Evolutionary conservation across 805 yeast species (phyloP).

Genomic region (Wickerhamomyces queroliae): DNA sequence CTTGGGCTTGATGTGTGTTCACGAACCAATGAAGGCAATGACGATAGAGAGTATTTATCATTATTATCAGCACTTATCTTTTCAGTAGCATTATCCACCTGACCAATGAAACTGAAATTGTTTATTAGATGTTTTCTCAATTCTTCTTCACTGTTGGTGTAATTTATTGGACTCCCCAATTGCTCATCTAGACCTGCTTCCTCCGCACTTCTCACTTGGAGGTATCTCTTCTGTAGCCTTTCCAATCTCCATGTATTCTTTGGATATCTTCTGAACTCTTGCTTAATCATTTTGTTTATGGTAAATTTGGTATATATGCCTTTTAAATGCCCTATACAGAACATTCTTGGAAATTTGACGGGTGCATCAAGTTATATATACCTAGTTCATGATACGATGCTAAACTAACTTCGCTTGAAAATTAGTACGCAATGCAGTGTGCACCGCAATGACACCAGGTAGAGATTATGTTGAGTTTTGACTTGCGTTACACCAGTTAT

Average conservation of each 20-base stretch:
- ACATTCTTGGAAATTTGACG: too few species aligned
- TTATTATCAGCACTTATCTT: constrained; percentile 2
- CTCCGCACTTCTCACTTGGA: constrained; percentile 9
- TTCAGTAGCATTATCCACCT: neutral
- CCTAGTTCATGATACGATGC: too few species aligned
- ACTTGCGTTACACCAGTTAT: too few species aligned
- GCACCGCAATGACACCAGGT: too few species aligned
- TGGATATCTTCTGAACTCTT: constrained; percentile 16
- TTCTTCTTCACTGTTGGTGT: constrained; percentile 4
- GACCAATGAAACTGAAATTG: constrained; percentile 3
- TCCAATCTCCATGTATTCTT: constrained; percentile 21
- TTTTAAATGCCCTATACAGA: too few species aligned
- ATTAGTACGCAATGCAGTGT: too few species aligned
- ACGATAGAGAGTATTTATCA: constrained; percentile 3
- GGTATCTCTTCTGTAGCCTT: constrained; percentile 14
- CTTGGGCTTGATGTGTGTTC: neutral
- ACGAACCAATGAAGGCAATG: neutral
- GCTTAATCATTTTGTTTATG: neutral
- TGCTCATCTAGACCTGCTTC: constrained; percentile 1
- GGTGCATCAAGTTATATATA: too few species aligned
- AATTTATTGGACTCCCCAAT: neutral
- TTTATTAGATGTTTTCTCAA: constrained; percentile 7
- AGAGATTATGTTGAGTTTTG: too few species aligned
- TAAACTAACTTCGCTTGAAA: too few species aligned
- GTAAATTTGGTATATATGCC: neutral